Conservation (phyloP, 441 rosid genomes). For the Populus hybrid region DNA sequence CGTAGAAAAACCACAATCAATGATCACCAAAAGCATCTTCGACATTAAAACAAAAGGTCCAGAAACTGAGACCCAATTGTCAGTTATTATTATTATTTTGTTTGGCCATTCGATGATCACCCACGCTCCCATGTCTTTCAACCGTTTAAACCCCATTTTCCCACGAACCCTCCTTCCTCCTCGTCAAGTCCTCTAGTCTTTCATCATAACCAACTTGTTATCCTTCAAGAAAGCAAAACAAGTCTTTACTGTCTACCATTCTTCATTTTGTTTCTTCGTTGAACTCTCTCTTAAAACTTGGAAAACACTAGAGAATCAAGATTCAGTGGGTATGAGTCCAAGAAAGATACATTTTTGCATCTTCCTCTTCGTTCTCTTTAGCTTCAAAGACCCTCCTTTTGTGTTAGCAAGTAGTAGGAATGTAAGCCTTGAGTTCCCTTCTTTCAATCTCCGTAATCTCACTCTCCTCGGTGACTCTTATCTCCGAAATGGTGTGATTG, state of each 20-base stretch:
- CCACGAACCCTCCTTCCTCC: constrained; percentile 35
- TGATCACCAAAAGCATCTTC: no score
- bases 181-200: neutral
- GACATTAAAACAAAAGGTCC: neutral
- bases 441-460: constrained; percentile 66
- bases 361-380: constrained; percentile 30
- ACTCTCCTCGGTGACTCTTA: constrained; percentile 93
- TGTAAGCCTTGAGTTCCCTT: constrained; percentile 50
- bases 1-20: no score
- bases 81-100: neutral
- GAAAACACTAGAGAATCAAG: neutral
- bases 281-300: neutral
- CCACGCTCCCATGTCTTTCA: constrained; percentile 31
- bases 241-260: neutral
- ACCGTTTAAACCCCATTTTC: constrained; percentile 59
- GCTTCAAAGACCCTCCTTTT: constrained; percentile 8
- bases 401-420: constrained; percentile 15
- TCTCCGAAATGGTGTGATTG: constrained; percentile 67
- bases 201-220: neutral
- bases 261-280: neutral
- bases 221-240: constrained; percentile 16
- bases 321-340: constrained; percentile 36
- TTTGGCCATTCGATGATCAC: neutral
- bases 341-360: constrained; percentile 48
- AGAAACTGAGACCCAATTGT: neutral